Percentiles rank a stretch among this genome's conserved stretches.
Conservation (phyloP, 2,329 filamentous ascomycete species). For the Dothistroma septosporum region DNA sequence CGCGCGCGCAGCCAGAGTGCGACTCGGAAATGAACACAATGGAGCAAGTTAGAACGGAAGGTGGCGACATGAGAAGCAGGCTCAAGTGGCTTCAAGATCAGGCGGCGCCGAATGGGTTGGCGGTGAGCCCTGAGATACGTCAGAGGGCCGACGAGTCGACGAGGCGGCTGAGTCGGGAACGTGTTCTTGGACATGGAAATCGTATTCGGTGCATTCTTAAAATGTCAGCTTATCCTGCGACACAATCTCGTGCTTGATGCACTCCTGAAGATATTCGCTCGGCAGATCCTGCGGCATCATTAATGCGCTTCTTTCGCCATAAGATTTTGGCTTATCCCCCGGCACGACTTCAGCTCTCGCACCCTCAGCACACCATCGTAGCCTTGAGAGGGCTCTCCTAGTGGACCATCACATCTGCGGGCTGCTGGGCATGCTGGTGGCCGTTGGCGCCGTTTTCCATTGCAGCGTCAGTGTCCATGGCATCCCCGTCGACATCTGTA, state of each 20-base stretch:
- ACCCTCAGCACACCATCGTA: background rate
- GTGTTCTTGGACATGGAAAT: no score
- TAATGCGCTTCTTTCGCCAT: background rate
- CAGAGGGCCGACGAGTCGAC: no score
- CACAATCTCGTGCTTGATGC: background rate
- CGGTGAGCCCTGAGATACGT: no score
- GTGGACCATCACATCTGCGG: constrained; percentile 28
- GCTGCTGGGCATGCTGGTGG: constrained; percentile 17
- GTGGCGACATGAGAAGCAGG: no score
- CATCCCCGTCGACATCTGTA: constrained; percentile 19
- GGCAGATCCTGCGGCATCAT: background rate
- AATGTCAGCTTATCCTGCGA: no score
- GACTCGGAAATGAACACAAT: no score
- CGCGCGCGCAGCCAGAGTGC: no score
- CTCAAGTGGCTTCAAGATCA: no score
- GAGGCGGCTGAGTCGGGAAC: no score
- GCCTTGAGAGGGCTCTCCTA: constrained; percentile 8
- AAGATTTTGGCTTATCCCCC: background rate
- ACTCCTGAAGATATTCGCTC: background rate
- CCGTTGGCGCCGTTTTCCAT: constrained; percentile 19
- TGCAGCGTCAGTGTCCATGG: constrained; percentile 28
- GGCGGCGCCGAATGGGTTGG: no score
- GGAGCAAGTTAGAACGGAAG: no score
- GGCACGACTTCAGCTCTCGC: background rate
- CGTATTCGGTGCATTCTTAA: no score